Evolutionary conservation across 306 rosid genomes (phyloP).

Genomic region (Datisca glomerata): DNA sequence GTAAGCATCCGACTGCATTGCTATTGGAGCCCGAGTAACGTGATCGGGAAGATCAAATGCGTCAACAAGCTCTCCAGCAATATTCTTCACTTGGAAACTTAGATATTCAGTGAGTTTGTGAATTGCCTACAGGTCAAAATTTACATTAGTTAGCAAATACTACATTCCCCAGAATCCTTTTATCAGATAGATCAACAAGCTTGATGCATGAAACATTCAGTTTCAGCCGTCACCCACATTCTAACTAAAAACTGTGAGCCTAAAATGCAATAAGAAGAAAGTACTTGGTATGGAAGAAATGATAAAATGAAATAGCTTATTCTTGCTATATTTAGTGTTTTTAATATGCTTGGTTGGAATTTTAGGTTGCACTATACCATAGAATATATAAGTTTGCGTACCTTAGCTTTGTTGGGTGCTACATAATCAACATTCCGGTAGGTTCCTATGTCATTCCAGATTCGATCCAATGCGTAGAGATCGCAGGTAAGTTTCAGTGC

Average conservation of each 20-base stretch:
- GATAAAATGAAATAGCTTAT: too few species aligned
- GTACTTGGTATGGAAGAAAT: too few species aligned
- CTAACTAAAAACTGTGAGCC: too few species aligned
- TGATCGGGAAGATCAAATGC: conserved; percentile 82
- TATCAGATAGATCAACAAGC: too few species aligned
- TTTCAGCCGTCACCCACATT: not conserved
- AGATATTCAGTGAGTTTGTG: conserved; percentile 76
- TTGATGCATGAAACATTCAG: too few species aligned
- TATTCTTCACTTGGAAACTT: conserved; percentile 81
- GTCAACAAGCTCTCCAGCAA: conserved; percentile 70
- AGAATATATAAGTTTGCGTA: conserved; percentile 15
- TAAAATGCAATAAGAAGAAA: too few species aligned
- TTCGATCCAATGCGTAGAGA: conserved; percentile 87
- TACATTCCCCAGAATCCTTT: not conserved
- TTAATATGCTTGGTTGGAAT: too few species aligned
- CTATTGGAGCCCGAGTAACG: conserved; percentile 85
- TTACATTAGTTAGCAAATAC: not conserved
- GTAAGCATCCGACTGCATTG: conserved; percentile 71
- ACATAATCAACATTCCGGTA: conserved; percentile 92
- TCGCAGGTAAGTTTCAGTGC: conserved; percentile 86
- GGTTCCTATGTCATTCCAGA: conserved; percentile 97
- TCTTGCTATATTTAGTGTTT: too few species aligned
- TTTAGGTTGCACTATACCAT: too few species aligned
- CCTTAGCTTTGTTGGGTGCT: conserved; percentile 98
- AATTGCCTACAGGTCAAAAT: conserved; percentile 46